phyloP scores from a whole-genome alignment of 225 moss, liverwort and hornwort species.

The Neckera pumila region DNA sequence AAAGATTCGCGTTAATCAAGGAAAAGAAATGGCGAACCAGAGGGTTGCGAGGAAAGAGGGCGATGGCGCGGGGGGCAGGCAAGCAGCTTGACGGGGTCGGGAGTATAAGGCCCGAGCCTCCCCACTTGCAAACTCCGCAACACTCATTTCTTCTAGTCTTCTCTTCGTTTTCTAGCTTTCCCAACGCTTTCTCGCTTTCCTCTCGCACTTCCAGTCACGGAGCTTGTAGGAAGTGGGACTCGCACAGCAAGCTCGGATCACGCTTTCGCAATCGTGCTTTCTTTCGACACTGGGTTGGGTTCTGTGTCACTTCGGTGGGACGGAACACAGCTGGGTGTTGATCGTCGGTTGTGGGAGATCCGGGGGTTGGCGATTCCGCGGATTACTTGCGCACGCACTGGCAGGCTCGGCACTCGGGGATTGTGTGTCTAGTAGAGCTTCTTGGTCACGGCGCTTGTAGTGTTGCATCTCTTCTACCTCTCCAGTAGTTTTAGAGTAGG shows the following conservation, averaged over 20 bases:
- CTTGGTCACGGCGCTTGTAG: slow-evolving; percentile 18
- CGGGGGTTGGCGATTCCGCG: slow-evolving; percentile 23
- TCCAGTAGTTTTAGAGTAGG: slow-evolving; percentile 9
- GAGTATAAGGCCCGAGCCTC: slow-evolving; percentile 4
- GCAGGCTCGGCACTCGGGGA: slow-evolving; percentile 36
- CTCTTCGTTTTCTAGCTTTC: background rate
- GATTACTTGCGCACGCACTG: slow-evolving; percentile 24
- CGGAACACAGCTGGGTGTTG: background rate
- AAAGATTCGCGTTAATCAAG: background rate
- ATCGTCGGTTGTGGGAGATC: slow-evolving; percentile 28
- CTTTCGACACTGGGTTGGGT: background rate
- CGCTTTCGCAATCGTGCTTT: slow-evolving; percentile 15
- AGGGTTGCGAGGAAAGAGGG: background rate
- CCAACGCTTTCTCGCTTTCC: slow-evolving; percentile 3
- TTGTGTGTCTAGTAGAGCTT: slow-evolving; percentile 1
- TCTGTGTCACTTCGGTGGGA: slow-evolving; percentile 3
- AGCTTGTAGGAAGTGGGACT: slow-evolving; percentile 16
- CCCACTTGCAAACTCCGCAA: background rate
- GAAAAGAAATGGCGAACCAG: background rate
- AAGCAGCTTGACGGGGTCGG: slow-evolving; percentile 13
- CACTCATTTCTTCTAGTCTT: slow-evolving; percentile 7
- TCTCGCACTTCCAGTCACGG: slow-evolving; percentile 24
- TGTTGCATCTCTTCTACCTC: slow-evolving; percentile 45
- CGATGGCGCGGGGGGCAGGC: background rate
- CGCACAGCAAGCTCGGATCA: slow-evolving; percentile 38